Conservation (phyloP, 78 protist genomes). For the Bigelowiella natans region DNA sequence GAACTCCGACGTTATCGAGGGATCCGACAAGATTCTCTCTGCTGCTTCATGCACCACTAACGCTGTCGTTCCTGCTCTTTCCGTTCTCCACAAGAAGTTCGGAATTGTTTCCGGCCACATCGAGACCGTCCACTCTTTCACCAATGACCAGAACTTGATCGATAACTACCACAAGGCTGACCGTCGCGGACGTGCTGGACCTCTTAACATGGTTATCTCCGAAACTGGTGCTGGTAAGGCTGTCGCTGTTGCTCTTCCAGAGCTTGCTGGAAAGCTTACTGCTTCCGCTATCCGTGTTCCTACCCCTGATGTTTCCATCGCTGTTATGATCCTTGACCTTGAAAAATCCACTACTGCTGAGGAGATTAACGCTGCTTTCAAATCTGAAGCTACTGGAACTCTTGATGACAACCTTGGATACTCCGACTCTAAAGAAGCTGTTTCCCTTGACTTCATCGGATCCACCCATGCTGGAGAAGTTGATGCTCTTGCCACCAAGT, state of each 20-base stretch:
- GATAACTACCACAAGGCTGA: conserved; percentile 16
- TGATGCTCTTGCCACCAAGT: background rate
- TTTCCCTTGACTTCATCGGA: background rate
- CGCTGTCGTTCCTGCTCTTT: background rate
- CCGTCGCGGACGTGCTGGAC: conserved; percentile 22
- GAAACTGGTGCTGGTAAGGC: conserved; percentile 32
- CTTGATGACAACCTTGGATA: background rate
- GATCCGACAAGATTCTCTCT: background rate
- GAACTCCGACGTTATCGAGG: conserved; percentile 9
- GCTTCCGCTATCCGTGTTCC: conserved; percentile 27
- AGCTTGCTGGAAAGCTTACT: conserved; percentile 23
- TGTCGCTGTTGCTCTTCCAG: conserved; percentile 12
- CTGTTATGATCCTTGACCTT: background rate
- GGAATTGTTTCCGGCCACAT: conserved; percentile 18
- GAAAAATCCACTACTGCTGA: background rate
- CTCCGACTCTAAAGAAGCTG: background rate
- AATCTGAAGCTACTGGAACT: background rate
- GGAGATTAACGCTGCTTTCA: conserved; percentile 5
- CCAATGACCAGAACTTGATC: conserved; percentile 21
- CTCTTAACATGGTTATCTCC: conserved; percentile 10
- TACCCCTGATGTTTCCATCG: conserved; percentile 27
- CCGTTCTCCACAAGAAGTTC: background rate
- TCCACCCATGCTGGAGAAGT: background rate
- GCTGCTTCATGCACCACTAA: conserved; percentile 32
- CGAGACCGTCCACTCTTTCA: conserved; percentile 24